Evolutionary conservation across 2,329 filamentous ascomycete genomes (phyloP), one percentile per base, ranked within the genome.

Genomic region (Aciculosporium take): DNA sequence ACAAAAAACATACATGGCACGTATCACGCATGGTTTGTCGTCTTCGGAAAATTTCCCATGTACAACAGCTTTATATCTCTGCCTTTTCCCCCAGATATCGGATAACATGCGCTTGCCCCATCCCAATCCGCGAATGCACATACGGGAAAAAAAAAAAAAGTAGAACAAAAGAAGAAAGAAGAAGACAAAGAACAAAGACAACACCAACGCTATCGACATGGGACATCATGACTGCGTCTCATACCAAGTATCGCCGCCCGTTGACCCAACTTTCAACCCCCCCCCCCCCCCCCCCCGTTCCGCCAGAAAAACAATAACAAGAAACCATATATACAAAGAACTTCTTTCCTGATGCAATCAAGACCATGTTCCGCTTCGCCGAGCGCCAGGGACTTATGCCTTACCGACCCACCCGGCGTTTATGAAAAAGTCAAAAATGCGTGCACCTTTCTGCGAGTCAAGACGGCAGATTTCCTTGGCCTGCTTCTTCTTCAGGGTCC

Each of bases 381-480:
- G n/a, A n/a, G n/a, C 12, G 21, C n/a, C 27, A 5, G 34, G 21
- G 12, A 24, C 13, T n/a, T 32, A 93, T 21, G 80, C 83, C 66
- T 93, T 91, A 25, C 79, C 82, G 46, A 96, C 80, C 87, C 89
- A 96, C 3, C 89, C 91, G 42, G 79, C 80, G 56, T 87, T 84
- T 47, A 94, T 84, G 65, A 95, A 88, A 58, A 95, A 96, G 59
- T 96, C 91, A 62, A 89, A 95, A 44, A 96, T 77, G 49, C 85
- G 74, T 15, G 82, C 80, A 0, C 84, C 81, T 60, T 95, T 96
- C 48, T 83, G 82, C 8, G 78, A 75, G 54, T 96, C 89, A 40
- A 96, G 73, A 57, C 79, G 63, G 56, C 83, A 88, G 21, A 96
- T 80, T 55, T 93, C 84, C 56, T 81, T 84, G 2, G 87, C 87